phyloP scores from a whole-genome alignment of 2,329 filamentous ascomycete species.

The Chrysosporium keratinophilum region DNA sequence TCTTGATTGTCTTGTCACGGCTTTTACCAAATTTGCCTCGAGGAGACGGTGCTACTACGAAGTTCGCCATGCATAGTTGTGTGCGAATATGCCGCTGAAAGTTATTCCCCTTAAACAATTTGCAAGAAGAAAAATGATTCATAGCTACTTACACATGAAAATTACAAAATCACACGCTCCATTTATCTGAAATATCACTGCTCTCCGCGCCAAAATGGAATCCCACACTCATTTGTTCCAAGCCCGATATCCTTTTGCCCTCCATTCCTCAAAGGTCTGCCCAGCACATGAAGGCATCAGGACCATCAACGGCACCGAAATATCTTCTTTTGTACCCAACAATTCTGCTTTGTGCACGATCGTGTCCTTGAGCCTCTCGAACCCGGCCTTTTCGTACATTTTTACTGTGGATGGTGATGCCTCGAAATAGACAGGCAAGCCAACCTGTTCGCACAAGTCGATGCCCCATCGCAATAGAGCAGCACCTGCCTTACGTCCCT shows the following conservation, averaged over 20 bases:
- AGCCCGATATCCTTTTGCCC: constrained; percentile 9
- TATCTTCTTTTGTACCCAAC: constrained; percentile 28
- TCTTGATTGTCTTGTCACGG: too few species aligned
- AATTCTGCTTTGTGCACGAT: constrained; percentile 33
- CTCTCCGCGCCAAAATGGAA: too few species aligned
- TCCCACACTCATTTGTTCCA: neutral
- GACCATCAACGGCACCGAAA: constrained; percentile 37
- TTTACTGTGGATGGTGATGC: constrained; percentile 28
- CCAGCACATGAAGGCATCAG: constrained; percentile 30
- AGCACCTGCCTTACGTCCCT: constrained; percentile 32
- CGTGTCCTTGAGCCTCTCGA: constrained; percentile 32
- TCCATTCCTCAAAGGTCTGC: constrained; percentile 31
- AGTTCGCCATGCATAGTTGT: too few species aligned
- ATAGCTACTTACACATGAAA: too few species aligned
- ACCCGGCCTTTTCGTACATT: constrained; percentile 34
- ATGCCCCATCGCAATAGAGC: constrained; percentile 33
- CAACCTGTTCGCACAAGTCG: constrained; percentile 28
- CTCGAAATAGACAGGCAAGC: constrained; percentile 31
- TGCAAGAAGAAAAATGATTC: too few species aligned
- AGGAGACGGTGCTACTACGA: too few species aligned
- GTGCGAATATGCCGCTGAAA: too few species aligned
- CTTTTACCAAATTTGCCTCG: too few species aligned
- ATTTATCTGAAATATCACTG: too few species aligned
- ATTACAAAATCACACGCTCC: too few species aligned
- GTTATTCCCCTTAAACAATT: too few species aligned